Base-by-base conservation (phyloP, 2,329 filamentous ascomycete genomes). In the Claviceps spartinae region DNA sequence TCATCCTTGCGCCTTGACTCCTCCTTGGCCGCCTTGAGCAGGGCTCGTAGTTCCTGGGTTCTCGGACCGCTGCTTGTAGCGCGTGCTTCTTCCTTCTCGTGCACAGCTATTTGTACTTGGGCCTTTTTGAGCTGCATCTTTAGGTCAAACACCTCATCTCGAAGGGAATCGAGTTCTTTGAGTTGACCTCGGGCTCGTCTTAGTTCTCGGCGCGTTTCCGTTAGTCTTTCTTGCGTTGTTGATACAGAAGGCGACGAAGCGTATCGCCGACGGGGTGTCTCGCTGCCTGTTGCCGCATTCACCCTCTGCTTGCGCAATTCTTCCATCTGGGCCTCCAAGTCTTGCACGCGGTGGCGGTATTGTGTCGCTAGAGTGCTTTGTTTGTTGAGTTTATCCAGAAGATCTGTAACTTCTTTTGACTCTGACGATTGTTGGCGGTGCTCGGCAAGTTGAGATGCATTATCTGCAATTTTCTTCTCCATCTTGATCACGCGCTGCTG, bases 401-500 rank as follows among this genome's bases (percentile, higher is more conserved):
- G 59, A 42, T 72, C 69, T 2, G 71, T 64, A 11, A 74, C 69
- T n/a, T 74, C 71, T 36, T 69, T 65, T 34, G 30, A 11, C 14
- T 71, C 71, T 1, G 67, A 62, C 0, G 69, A 53, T 18, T 63
- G 54, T 37, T 56, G 56, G 37, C 61, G 60, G 50, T 62, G 63
- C n/a, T 63, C 61, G 8, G 58, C 61, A 53, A 84, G 75, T 54
- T 82, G 75, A 5, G 74, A 71, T 50, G 81, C 77, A 54, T 86
- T 70, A 52, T 83, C 75, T 2, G 76, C 71, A 50, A 83, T 74
- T 59, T 73, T 76, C 54, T 73, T 71, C 62, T 89, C 85, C 70
- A 88, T 81, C 51, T 73, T 67, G 34, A 74, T 69, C 26, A 84
- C 79, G 61, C 78, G 84, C 55, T 77, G 74, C 57, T 83, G 81